Conservation (phyloP, 2,329 filamentous ascomycete genomes). For the Hymenoscyphus scutula region DNA sequence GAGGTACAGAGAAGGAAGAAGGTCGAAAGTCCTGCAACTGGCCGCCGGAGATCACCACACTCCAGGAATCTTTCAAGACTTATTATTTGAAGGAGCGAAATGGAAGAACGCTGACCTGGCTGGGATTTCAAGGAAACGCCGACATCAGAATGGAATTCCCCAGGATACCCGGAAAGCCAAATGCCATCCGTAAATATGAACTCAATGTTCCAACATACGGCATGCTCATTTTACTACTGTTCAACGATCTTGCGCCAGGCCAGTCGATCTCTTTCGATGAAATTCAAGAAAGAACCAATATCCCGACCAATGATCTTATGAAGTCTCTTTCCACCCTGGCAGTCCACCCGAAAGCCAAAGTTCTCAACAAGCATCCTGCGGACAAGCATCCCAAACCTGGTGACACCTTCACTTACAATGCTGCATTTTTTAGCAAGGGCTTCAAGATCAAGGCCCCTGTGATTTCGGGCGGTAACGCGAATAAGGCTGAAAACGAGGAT, state of each 20-base stretch:
- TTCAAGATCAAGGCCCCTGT: constrained; percentile 88
- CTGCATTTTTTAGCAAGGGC: constrained; percentile 75
- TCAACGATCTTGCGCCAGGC: constrained; percentile 69
- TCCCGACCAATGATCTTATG: constrained; percentile 70
- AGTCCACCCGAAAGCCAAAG: constrained; percentile 76
- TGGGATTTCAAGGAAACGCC: constrained; percentile 68
- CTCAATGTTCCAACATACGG: constrained; percentile 89
- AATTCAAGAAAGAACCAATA: constrained; percentile 78
- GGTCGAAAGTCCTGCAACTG: constrained; percentile 62
- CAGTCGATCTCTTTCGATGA: constrained; percentile 64
- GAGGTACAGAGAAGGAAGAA: constrained; percentile 50
- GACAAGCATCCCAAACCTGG: constrained; percentile 68
- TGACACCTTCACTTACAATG: constrained; percentile 81
- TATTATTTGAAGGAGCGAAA: constrained; percentile 88
- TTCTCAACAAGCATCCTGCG: constrained; percentile 77
- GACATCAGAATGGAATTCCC: constrained; percentile 82
- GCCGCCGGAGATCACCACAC: constrained; percentile 67
- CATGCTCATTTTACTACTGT: constrained; percentile 85
- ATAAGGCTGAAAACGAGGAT: constrained; percentile 76
- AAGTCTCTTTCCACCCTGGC: constrained; percentile 79
- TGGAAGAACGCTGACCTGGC: constrained; percentile 85
- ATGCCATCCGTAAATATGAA: constrained; percentile 75
- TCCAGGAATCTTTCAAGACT: constrained; percentile 82
- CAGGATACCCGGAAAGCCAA: constrained; percentile 54
- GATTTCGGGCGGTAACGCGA: constrained; percentile 64